Conservation (phyloP, 345 rosid genomes). For the Dimocarpus longan region DNA sequence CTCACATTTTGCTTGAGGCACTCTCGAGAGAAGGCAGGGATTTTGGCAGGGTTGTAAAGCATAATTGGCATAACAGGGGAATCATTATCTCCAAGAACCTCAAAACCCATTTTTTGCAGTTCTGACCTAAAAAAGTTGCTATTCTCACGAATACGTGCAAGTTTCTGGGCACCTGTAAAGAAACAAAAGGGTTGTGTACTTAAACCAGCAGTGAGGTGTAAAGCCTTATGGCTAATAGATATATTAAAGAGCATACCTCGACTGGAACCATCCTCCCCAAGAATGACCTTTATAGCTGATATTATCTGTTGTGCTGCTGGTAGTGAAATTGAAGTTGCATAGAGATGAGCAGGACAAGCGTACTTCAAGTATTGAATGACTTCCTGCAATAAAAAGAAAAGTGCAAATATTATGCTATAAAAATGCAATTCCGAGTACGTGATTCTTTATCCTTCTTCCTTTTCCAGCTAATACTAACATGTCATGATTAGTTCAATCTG, state of each 20-base stretch:
- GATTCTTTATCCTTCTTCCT: neutral
- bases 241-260: slow-evolving; percentile 53
- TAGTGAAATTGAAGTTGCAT: slow-evolving; percentile 93
- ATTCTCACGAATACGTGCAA: slow-evolving; percentile 87
- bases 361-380: slow-evolving; percentile 72
- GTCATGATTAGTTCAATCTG: neutral
- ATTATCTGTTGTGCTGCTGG: slow-evolving; percentile 90
- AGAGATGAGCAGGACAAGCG: slow-evolving; percentile 88
- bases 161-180: slow-evolving; percentile 79
- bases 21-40: slow-evolving; percentile 94
- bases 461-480: neutral
- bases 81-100: slow-evolving; percentile 95
- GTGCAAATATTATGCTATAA: neutral
- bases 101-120: slow-evolving; percentile 91
- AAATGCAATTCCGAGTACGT: neutral
- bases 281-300: slow-evolving; percentile 82
- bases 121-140: slow-evolving; percentile 95
- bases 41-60: slow-evolving; percentile 97
- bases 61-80: slow-evolving; percentile 99
- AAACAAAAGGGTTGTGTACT: neutral
- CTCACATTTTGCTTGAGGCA: slow-evolving; percentile 76
- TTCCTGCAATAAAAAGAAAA: slow-evolving; percentile 48
- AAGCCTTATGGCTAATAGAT: neutral
- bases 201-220: neutral
- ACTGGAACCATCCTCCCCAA: slow-evolving; percentile 95